Conservation (phyloP, 139 green algal species). For the Tetradesmus lagerheimii region DNA sequence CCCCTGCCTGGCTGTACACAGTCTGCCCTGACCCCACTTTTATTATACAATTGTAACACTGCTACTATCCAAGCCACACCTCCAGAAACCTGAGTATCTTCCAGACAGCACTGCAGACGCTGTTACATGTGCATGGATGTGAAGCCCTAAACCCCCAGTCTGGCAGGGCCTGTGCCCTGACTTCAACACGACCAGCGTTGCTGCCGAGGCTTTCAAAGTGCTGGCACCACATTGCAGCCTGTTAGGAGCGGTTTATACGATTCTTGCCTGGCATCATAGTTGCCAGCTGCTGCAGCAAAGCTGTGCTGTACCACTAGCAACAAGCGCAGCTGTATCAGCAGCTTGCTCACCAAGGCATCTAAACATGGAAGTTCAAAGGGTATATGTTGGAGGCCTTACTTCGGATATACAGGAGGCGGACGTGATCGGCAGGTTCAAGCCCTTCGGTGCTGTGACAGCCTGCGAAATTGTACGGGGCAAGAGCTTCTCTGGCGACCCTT, state of each 20-base stretch:
- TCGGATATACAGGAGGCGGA: conserved; percentile 50
- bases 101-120: too few relatives aligned
- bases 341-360: neutral
- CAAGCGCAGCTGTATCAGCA: neutral
- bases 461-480: conserved; percentile 57
- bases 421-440: conserved; percentile 60
- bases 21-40: neutral
- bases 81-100: too few relatives aligned
- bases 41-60: neutral
- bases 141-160: too few relatives aligned
- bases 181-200: too few relatives aligned
- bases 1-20: neutral
- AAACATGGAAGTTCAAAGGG: neutral
- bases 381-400: conserved; percentile 69
- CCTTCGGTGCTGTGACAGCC: conserved; percentile 65
- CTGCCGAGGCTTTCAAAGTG: too few relatives aligned
- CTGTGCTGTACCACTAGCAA: neutral
- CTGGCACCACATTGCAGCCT: too few relatives aligned
- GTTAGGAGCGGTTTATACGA: too few relatives aligned
- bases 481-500: neutral
- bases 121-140: too few relatives aligned
- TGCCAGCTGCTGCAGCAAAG: neutral
- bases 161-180: too few relatives aligned
- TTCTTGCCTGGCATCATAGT: too few relatives aligned
- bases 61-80: neutral